Base-by-base conservation (phyloP, 2,329 filamentous ascomycete genomes). In the Lasiodiplodia sp. region DNA sequence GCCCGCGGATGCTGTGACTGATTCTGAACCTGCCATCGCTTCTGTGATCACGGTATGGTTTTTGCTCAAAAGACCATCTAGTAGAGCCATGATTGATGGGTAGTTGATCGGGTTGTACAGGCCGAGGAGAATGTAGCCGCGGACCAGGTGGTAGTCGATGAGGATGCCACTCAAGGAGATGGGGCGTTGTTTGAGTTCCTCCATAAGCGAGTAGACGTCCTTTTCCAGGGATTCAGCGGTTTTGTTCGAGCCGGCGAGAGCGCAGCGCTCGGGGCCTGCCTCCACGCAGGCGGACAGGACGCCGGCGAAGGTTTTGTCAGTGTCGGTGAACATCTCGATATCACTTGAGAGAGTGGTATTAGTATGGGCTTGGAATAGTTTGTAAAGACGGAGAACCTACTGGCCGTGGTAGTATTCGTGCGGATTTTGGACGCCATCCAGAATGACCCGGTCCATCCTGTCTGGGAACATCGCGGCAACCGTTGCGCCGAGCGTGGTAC, bases 351-450 rank as follows among this genome's bases (percentile, higher is more conserved):
- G 12, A 2, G 14, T 11, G 21, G 3, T 7, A n/a, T 23, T 25
- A 40, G 55, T 14, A 11, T n/a, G 2, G 8, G 57, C 21, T 28
- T 1, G 4, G 18, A 14, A 8, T 58, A n/a, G 16, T 25, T 12
- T 3, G 56, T 14, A 49, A 10, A 38, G 34, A 31, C 7, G 44
- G 16, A 38, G 47, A 10, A 16, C 60, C 5, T 51, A 53, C 49
- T 40, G n/a, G 8, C 80, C 81, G 25, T 73, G 75, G 63, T 87
- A 86, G 51, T 84, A 82, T 71, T 88, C 86, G 34, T 78, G 73
- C 0, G 77, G 72, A 66, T 83, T 81, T 2, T 83, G 79, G 5
- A 85, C 81, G 4, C 82, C 84, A 69, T 86, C 84, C 0, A 86
- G 72, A 5, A 79, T 67, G n/a, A 78, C 16, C 7, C 76, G 72